Evolutionary conservation across 2,329 filamentous ascomycete species (phyloP), one percentile per base, ranked within the genome.

Genomic region (Fusarium sp.): DNA sequence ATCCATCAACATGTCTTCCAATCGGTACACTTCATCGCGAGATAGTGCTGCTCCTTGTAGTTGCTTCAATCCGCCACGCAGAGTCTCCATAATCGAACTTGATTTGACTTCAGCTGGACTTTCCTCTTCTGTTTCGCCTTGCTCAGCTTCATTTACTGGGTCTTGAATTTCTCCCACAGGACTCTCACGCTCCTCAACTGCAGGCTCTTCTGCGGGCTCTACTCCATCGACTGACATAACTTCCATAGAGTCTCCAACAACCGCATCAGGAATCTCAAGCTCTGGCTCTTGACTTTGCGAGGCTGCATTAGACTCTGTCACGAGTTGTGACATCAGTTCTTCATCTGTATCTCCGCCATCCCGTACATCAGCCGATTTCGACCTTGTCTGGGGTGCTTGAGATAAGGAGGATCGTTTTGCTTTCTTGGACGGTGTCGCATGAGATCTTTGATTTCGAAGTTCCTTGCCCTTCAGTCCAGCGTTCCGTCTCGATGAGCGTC

Each of bases 1-100:
- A 77, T 95, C 91, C 82, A 94, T 92, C 75, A 96, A 84, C 72
- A 93, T 81, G 75, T 94, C 91, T 74, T 96, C 92, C 69, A 96
- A 84, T 75, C 90, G 85, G 62, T 89, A 85, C 54, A 93, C 87
- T 64, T 92, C 89, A 12, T 86, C 83, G 12, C 87, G 84, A 16
- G 88, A 88, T 41, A 97, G 79, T 16, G 86, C 82, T 23, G 89
- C 83, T 30, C 80, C 81, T 55, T 84, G 86, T 60, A 94, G 82
- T 67, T 88, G 84, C 20, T 83, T 82, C 26, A 96, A 78, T 1
- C 79, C 78, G 34, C 70, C 76, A 23, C 76, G 75, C 31, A 82
- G 71, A 30, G 76, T 74, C 16, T 73, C 67, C 62, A 81, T 70
- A 40, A 82, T 76, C 6, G 72, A 66, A 33, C 41, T 49, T 11